Base-by-base conservation (phyloP, 129 eudicot genomes). In the Escallonia rubra region DNA sequence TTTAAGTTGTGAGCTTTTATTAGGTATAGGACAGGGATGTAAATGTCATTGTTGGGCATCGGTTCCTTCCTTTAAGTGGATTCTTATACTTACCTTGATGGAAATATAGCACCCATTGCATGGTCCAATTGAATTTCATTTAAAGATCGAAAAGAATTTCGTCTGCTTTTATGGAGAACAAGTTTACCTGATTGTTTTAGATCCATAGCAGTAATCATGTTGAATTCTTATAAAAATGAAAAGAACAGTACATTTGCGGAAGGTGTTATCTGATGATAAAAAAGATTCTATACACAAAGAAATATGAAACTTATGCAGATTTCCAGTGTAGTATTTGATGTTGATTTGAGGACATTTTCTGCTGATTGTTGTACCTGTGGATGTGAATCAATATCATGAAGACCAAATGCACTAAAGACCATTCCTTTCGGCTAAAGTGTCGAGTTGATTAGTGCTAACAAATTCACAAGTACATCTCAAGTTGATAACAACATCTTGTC, bases 351-450 rank as follows among this genome's bases (percentile, higher is more conserved):
- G 39, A 50, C 43, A 38, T 64, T 44, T 16, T 64, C 49, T 49
- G 5, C 41, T 46, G 34, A 23, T 64, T 10, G 11, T 23, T 7
- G 59, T 50, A 6, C 5, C 5, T 11, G 70, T 51, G 51, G 39
- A 65, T 34, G 41, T 64, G 46, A 23, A 39, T 65, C 46, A 40
- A 12, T 49, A 52, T 11, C 15, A 12, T 50, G 59, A 38, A 38
- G 70, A 66, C 50, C 16, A 64, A 15, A 61, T 55, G 47, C 69
- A 67, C 64, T 43, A 3, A 66, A 59, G 23, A 16, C 74, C 77
- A 23, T 65, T 71, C 47, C 78, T 78, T 78, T 78, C 74, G 67
- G 78, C 70, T 54, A 6, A 78, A 78, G 65, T 47, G 72, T 78
- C 61, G 66, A 67, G 59, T 65, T 58, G 34, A 7, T 7, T 6